Percentiles rank a stretch among this genome's conserved stretches.
Evolutionary conservation across 192 early-diverging fungal genomes (phyloP).

Genomic region (Coemansia sp.): DNA sequence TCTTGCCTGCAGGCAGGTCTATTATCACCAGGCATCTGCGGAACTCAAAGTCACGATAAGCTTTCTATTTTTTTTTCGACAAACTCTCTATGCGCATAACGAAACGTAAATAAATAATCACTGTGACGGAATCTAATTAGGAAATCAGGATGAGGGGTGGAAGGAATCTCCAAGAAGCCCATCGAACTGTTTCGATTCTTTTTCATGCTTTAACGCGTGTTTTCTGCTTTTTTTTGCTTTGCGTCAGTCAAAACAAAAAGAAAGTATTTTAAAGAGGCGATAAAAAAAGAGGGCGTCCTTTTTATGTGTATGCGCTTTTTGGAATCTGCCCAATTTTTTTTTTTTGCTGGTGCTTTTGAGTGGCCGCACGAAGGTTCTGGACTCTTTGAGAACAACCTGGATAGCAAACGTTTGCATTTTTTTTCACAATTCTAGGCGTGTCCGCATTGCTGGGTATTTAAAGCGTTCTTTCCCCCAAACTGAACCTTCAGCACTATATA

Average conservation of each 20-base stretch:
- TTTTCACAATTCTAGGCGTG: background rate
- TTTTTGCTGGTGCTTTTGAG: background rate
- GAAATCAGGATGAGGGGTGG: slow-evolving; percentile 1
- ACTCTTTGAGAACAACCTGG: background rate
- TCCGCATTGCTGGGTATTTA: slow-evolving; percentile 5
- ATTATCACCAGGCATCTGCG: background rate
- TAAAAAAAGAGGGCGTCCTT: no score
- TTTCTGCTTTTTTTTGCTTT: no score
- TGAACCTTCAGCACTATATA: background rate
- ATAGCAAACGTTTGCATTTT: no score
- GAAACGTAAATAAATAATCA: no score
- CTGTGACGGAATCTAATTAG: no score
- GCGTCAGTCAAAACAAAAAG: no score
- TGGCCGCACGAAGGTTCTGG: background rate
- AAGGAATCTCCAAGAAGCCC: background rate
- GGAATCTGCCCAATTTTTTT: no score
- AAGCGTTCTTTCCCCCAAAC: background rate
- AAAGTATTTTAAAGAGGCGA: no score
- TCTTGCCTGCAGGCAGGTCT: background rate
- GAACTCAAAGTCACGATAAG: background rate
- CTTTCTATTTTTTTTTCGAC: background rate
- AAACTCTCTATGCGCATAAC: no score
- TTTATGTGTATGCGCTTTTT: no score
- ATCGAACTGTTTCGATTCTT: slow-evolving; percentile 1
- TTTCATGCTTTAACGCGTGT: background rate